Conservation (phyloP, 192 early-diverging fungal species). For the Pilaira anomala region DNA sequence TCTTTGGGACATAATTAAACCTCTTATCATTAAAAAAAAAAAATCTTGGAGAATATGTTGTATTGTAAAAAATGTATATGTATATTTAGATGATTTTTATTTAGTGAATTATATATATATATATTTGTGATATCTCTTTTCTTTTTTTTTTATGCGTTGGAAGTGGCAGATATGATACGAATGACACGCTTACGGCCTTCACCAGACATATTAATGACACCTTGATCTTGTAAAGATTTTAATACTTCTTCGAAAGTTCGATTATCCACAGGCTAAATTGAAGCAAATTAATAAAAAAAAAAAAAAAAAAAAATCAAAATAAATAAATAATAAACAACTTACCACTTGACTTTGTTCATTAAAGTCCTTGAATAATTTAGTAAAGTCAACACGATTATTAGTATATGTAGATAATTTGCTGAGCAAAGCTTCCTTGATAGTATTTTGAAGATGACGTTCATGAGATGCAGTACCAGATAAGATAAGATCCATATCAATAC, state of each 20-base stretch:
- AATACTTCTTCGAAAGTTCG: slow-evolving; percentile 57
- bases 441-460: slow-evolving; percentile 59
- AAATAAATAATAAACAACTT: slow-evolving; percentile 16
- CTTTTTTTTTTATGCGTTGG: background rate
- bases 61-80: no score
- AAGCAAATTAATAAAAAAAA: slow-evolving; percentile 38
- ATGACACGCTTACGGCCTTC: slow-evolving; percentile 39
- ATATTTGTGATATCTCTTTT: background rate
- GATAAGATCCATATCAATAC: slow-evolving; percentile 91
- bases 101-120: no score
- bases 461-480: slow-evolving; percentile 83
- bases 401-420: slow-evolving; percentile 36
- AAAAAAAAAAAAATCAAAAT: background rate
- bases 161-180: slow-evolving; percentile 19
- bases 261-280: slow-evolving; percentile 41
- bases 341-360: slow-evolving; percentile 47
- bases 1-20: no score
- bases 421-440: slow-evolving; percentile 55
- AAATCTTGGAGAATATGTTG: no score
- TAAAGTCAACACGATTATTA: slow-evolving; percentile 36
- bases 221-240: slow-evolving; percentile 52
- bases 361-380: slow-evolving; percentile 43
- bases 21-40: no score
- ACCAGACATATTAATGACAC: slow-evolving; percentile 36
- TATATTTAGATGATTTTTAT: slow-evolving; percentile 4